Evolutionary conservation across 306 rosid species (phyloP), one percentile per base, ranked within the genome.

Genomic region (Begonia fuchsioides): DNA sequence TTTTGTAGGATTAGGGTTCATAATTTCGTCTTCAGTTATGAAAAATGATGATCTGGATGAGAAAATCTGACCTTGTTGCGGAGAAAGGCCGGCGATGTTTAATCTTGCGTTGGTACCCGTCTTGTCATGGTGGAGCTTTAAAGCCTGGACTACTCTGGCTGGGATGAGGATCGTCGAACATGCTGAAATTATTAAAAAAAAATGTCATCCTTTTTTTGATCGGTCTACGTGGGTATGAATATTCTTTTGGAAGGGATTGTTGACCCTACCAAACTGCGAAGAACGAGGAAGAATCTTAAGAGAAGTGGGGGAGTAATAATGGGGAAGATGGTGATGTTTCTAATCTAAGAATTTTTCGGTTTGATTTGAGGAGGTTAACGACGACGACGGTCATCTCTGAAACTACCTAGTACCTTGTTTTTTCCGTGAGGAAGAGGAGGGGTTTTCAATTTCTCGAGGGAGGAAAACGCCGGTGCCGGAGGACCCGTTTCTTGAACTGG

Each of bases 381-480:
- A n/a, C n/a, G n/a, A 26, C 7, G 35, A 26, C 7, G 35, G 7
- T 26, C 3, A 3, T 26, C 8, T 26, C 35, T 26, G 35, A 26
- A 26, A 26, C 35, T 26, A 3, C 35, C 8, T 8, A 10, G 10
- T 52, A 68, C 79, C 75, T 68, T 50, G 61, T 44, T 64, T 65
- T 47, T 65, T 73, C 49, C 62, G 66, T 32, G 72, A 53, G n/a
- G 50, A 44, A 9, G 66, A 56, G 12, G 69, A 8, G 35, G 35
- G 41, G 51, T 43, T 39, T 32, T 72, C 53, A 50, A 61, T 41
- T 53, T 54, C 54, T 6, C 68, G 56, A 8, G 72, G 78, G 68
- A 85, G 60, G 77, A 81, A 86, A 1, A 86, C 87, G 13, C 95
- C 95, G 0, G 95, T 86, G 9, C 95, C 95, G 54, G 63, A 39